These are phyloP conservation scores for Aspergillus tubingensis DNA, from an alignment of 2,329 filamentous ascomycete genomes.

Conservation along the genomic window DNA sequence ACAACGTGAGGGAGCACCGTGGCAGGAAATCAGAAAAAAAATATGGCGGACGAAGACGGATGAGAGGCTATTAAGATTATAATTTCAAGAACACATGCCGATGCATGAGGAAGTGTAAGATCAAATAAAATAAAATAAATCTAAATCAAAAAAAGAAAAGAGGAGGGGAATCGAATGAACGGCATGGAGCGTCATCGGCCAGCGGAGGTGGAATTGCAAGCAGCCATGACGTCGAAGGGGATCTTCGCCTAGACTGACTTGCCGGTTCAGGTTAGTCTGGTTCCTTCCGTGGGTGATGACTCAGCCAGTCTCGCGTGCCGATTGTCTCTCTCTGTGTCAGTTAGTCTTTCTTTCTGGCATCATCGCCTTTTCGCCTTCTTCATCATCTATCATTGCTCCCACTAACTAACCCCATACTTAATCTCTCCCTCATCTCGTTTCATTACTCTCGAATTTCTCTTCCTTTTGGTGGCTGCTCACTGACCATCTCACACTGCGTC, in stretches of 20 bases:
- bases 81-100: background rate
- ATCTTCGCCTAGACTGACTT: background rate
- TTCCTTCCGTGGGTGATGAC: background rate
- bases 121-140: background rate
- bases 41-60: background rate
- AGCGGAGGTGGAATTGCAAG: background rate
- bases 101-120: background rate
- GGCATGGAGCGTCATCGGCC: conserved; percentile 1
- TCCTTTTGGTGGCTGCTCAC: background rate
- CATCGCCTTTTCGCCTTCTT: background rate
- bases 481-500: background rate
- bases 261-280: background rate
- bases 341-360: background rate
- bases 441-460: no score
- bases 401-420: background rate
- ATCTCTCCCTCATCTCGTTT: background rate
- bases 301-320: background rate
- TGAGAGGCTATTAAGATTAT: background rate
- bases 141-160: no score
- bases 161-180: background rate
- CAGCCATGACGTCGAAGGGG: background rate
- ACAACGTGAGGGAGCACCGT: background rate
- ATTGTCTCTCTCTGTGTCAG: background rate
- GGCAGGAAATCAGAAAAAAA: background rate
- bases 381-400: background rate